Evolutionary conservation across 257 asterid genomes (phyloP).

Genomic region (Solanum ossicruentum): DNA sequence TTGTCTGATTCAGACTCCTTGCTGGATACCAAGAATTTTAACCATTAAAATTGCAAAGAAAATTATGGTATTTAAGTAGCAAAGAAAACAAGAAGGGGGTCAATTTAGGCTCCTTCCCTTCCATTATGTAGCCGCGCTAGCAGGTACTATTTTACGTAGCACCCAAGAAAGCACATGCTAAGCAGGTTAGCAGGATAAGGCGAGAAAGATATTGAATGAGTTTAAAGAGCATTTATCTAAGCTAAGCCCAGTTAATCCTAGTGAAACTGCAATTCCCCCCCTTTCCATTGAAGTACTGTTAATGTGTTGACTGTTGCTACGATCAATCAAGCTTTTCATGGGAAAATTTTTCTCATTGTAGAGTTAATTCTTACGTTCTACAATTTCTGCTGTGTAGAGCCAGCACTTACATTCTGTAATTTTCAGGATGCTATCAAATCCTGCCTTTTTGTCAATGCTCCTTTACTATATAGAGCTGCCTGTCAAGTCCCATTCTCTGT

Average conservation of each 20-base stretch:
- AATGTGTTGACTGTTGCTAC: neutral
- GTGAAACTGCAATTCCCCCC: too few species aligned
- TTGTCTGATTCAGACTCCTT: neutral
- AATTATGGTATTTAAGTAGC: neutral
- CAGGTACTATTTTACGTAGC: too few species aligned
- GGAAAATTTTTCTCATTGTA: neutral
- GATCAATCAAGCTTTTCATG: neutral
- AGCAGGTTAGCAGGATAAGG: too few species aligned
- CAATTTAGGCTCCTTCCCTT: too few species aligned
- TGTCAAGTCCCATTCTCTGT: conserved; percentile 82
- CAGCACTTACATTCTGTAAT: neutral
- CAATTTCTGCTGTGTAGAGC: neutral
- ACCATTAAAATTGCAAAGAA: neutral
- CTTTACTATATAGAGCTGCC: conserved; percentile 90
- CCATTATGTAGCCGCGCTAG: too few species aligned
- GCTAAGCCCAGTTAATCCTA: too few species aligned
- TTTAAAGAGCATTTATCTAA: too few species aligned
- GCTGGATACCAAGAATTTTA: neutral
- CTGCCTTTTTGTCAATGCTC: conserved; percentile 91
- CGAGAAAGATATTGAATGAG: too few species aligned
- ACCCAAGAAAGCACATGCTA: too few species aligned
- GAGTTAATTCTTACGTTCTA: neutral
- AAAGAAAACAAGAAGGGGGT: too few species aligned
- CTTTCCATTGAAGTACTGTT: too few species aligned
- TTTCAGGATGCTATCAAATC: conserved; percentile 73